These are phyloP conservation scores for Schwanniomyces occidentalis DNA, from an alignment of 805 yeast genomes.

Conservation along the genomic window DNA sequence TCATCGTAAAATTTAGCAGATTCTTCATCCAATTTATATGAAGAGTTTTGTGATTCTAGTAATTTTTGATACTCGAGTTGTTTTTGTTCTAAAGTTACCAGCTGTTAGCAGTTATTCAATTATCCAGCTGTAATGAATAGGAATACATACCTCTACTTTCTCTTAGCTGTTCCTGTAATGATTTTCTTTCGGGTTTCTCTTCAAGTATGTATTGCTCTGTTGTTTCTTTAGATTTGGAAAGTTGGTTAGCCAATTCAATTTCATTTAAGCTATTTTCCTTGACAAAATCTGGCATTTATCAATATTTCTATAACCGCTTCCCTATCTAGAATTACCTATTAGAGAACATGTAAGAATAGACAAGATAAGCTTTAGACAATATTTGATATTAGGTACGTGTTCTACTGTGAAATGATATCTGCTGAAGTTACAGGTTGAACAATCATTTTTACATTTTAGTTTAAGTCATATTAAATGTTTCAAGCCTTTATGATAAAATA, in stretches of 20 bases:
- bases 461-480: too few species aligned
- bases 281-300: conserved; percentile 13
- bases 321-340: too few species aligned
- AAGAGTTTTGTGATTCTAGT: conserved; percentile 34
- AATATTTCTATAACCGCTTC: too few species aligned
- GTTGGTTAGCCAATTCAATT: too few species aligned
- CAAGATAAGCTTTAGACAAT: too few species aligned
- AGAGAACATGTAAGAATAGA: too few species aligned
- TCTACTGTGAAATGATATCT: too few species aligned
- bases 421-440: too few species aligned
- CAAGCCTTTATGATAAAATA: too few species aligned
- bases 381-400: too few species aligned
- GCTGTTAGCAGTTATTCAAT: conserved; percentile 17
- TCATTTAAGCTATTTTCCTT: conserved; percentile 9
- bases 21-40: conserved; percentile 39
- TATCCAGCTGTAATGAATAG: not conserved
- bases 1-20: conserved; percentile 37
- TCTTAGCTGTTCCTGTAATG: conserved; percentile 42
- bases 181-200: conserved; percentile 30
- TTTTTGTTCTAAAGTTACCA: conserved; percentile 28
- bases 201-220: conserved; percentile 3
- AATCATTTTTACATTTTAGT: too few species aligned
- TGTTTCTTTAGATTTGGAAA: conserved; percentile 3
- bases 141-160: conserved; percentile 39
- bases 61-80: conserved; percentile 30